phyloP scores from a whole-genome alignment of 2,329 filamentous ascomycete genomes.

The Chaetomium globosum region DNA sequence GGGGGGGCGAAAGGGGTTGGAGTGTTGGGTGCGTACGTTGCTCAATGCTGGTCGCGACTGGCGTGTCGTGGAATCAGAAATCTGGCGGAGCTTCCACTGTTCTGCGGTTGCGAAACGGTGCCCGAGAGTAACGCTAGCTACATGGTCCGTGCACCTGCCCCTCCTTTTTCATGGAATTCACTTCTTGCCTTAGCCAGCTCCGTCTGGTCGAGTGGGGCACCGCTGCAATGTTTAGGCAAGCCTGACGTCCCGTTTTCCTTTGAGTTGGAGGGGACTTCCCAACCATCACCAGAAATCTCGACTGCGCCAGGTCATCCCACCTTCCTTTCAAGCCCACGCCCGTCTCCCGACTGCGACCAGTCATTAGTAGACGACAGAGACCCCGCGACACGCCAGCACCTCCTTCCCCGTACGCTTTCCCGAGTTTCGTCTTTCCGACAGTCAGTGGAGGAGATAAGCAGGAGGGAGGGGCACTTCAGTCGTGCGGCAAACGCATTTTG shows the following conservation, averaged over 20 bases:
- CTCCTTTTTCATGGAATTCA: constrained; percentile 21
- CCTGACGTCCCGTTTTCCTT: constrained; percentile 33
- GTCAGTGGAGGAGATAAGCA: constrained; percentile 23
- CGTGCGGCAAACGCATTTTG: neutral
- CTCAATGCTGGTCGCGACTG: constrained; percentile 26
- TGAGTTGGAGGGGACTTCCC: constrained; percentile 16
- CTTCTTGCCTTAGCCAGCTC: constrained; percentile 10
- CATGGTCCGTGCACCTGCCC: constrained; percentile 31
- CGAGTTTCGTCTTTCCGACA: constrained; percentile 16
- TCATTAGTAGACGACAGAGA: constrained; percentile 1
- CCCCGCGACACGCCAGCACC: constrained; percentile 3
- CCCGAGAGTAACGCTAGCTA: neutral
- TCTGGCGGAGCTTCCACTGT: constrained; percentile 23
- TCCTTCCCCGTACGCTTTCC: constrained; percentile 20
- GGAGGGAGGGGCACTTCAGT: constrained; percentile 30
- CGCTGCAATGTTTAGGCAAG: constrained; percentile 24
- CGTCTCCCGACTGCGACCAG: neutral
- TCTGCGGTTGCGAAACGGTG: constrained; percentile 11
- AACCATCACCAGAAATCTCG: constrained; percentile 21
- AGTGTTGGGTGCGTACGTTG: constrained; percentile 1
- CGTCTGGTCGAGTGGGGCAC: constrained; percentile 27
- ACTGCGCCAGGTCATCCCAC: constrained; percentile 20
- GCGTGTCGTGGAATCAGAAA: constrained; percentile 32
- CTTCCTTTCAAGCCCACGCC: constrained; percentile 12
- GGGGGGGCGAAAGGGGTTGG: constrained; percentile 3